phyloP scores from a whole-genome alignment of 441 rosid genomes.

The Aleurites moluccanus region DNA sequence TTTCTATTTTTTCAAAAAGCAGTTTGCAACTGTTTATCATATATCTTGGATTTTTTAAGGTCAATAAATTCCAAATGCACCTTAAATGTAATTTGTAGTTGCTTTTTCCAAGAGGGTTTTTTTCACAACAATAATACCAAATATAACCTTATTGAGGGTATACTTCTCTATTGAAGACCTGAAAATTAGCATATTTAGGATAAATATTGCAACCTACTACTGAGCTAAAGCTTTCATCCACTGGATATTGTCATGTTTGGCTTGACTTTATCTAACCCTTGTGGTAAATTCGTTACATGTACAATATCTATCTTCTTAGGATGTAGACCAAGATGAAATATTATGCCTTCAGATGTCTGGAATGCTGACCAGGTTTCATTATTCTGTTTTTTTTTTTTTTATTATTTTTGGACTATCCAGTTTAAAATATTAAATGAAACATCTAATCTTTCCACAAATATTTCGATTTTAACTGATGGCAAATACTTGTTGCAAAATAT shows the following conservation, averaged over 20 bases:
- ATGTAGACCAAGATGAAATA: no score
- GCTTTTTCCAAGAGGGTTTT: not conserved
- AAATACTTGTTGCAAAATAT: not conserved
- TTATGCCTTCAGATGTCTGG: not conserved
- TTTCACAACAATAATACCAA: not conserved
- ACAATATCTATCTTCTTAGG: not conserved
- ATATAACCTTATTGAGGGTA: not conserved
- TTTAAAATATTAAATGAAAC: no score
- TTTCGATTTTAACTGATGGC: no score
- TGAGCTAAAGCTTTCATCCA: no score
- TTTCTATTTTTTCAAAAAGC: not conserved
- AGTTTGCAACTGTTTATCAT: not conserved
- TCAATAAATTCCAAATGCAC: not conserved
- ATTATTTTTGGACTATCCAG: no score
- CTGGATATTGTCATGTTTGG: not conserved
- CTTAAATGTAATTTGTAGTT: not conserved
- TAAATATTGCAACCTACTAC: not conserved
- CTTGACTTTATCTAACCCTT: not conserved
- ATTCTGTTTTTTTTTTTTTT: no score
- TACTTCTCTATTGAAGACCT: not conserved
- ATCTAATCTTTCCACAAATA: no score
- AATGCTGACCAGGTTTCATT: not conserved
- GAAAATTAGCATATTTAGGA: not conserved
- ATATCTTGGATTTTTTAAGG: not conserved
- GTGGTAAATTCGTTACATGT: no score